Conservation (phyloP, 176 grass and related monocot species). For the Chloris gayana region DNA sequence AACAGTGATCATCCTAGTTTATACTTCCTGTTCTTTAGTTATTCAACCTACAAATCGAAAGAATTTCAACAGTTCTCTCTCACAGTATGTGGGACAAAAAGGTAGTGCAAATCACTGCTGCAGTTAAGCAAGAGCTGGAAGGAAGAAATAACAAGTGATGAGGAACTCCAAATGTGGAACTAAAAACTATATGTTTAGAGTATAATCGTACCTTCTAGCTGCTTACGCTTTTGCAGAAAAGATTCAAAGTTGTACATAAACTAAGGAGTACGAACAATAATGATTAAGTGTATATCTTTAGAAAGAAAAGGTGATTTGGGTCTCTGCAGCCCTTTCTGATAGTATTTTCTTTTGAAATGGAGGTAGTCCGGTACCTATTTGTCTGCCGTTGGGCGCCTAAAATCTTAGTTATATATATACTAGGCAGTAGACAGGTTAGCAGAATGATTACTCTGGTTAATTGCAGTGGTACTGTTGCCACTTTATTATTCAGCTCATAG, state of each 20-base stretch:
- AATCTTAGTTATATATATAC: neutral
- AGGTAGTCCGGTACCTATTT: neutral
- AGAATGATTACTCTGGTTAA: conserved; percentile 3
- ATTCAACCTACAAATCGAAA: neutral
- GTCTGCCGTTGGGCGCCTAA: neutral
- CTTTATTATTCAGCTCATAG: conserved; percentile 16
- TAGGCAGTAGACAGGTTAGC: neutral
- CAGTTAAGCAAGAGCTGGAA: neutral
- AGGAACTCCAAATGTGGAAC: neutral
- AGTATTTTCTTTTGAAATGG: neutral
- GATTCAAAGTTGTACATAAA: conserved; percentile 46
- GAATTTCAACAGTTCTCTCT: neutral
- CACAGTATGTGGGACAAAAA: conserved; percentile 17
- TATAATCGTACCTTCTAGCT: conserved; percentile 22
- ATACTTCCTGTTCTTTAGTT: neutral
- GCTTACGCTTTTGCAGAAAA: conserved; percentile 8
- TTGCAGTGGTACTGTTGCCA: conserved; percentile 1
- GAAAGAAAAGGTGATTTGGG: conserved; percentile 29
- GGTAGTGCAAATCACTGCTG: neutral
- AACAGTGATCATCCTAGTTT: conserved; percentile 11
- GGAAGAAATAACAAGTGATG: neutral
- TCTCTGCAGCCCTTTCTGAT: neutral
- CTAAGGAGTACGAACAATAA: conserved; percentile 28
- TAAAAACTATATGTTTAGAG: conserved; percentile 6
- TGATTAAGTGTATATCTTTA: conserved; percentile 32